Base-by-base conservation (phyloP, 306 rosid species). In the Trichosanthes truncata region DNA sequence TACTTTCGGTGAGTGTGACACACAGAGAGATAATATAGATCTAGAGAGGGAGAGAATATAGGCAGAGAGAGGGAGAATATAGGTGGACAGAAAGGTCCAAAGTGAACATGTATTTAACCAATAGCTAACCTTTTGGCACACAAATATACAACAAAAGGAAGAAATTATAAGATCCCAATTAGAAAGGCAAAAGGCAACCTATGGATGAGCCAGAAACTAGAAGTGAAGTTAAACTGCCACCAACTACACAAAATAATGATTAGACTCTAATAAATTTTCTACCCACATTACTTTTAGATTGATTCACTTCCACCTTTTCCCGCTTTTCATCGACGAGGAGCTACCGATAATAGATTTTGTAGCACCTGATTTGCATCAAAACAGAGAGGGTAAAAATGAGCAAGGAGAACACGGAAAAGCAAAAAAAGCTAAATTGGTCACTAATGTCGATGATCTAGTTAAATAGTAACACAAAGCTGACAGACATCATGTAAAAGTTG, bases 291-390 rank as follows among this genome's bases (percentile, higher is more conserved):
- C 12, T 35, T 49, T 38, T 15, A 18, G 31, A 51, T 52, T 36
- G 74, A 81, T 60, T 86, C 82, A 93, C 81, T 92, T 90, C 96
- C 97, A 92, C 72, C 95, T 84, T 83, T 88, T 93, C 66, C 35
- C 11, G 74, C 91, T 55, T 88, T 83, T 96, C 57, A n/a, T 75
- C 1, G 85, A 83, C 0, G 94, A 89, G 78, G 96, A 91, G 88
- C 94, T 85, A 79, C 90, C 82, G 11, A 78, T 68, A 45, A 80
- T 43, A 7, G 93, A 31, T 84, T 89, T 90, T 85, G 61, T 79
- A 51, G 88, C 38, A 82, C 98, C 99, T 96, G 85, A 66, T 56
- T 74, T 59, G 78, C 63, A 78, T 60, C 63, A 72, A 67, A 80
- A 79, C 48, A 17, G 5, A 40, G 14, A 65, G 33, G 79, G 62